phyloP scores from a whole-genome alignment of 2,329 filamentous ascomycete species.

The Penicillium corylophilum region DNA sequence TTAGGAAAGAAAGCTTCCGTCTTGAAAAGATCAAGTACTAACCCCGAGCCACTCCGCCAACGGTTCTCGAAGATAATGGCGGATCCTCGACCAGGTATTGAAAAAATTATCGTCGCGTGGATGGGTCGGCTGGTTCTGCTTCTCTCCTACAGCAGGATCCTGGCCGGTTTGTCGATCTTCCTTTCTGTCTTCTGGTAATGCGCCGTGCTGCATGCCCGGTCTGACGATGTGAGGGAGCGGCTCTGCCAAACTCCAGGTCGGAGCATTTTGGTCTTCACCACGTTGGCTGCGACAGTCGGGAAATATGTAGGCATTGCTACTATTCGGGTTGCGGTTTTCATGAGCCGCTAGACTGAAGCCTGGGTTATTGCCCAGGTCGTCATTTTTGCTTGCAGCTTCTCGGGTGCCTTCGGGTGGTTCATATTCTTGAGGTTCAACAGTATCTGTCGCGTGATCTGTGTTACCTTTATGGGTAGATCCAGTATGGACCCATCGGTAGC shows the following conservation, averaged over 20 bases:
- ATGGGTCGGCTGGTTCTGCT: background rate
- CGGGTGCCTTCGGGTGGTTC: background rate
- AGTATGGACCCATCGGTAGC: background rate
- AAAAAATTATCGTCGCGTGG: conserved; percentile 17
- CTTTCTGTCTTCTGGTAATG: conserved; percentile 14
- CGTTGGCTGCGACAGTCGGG: background rate
- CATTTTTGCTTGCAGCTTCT: background rate
- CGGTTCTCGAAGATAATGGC: conserved; percentile 27
- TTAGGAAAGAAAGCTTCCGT: background rate
- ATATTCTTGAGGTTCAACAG: background rate
- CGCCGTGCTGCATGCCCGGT: conserved; percentile 43
- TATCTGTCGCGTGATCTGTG: background rate
- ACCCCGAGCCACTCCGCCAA: conserved; percentile 33
- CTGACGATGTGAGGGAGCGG: conserved; percentile 53
- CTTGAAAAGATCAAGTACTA: background rate
- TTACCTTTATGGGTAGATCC: background rate
- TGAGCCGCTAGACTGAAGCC: background rate
- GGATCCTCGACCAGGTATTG: conserved; percentile 29
- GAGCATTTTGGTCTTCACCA: conserved; percentile 30
- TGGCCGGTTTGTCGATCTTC: conserved; percentile 7
- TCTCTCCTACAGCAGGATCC: background rate
- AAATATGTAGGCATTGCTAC: background rate
- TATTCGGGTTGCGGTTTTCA: background rate
- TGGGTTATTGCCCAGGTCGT: background rate
- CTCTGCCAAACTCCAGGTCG: conserved; percentile 52